Percentiles rank a stretch among this genome's conserved stretches.
phyloP scores from a whole-genome alignment of 371 early-diverging fungal genomes.

The Entomophthora muscae region DNA sequence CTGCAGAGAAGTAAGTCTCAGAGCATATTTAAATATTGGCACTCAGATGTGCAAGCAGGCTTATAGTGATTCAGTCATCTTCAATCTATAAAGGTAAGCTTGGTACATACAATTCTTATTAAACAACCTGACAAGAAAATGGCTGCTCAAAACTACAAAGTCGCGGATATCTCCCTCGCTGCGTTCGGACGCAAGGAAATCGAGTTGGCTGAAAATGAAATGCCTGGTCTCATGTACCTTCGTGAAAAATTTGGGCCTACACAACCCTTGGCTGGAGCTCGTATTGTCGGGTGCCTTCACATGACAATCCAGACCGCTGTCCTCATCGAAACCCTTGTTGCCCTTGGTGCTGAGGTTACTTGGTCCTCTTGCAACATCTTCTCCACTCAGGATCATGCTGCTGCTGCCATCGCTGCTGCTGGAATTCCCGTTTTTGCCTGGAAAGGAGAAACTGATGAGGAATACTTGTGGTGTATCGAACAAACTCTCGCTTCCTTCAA shows the following conservation, averaged over 20 bases:
- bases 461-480: slow-evolving; percentile 98
- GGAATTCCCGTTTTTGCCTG: slow-evolving; percentile 75
- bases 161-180: slow-evolving; percentile 81
- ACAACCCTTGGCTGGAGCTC: slow-evolving; percentile 90
- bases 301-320: slow-evolving; percentile 99
- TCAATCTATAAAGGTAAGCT: no score
- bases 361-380: slow-evolving; percentile 99
- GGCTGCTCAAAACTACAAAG: slow-evolving; percentile 11
- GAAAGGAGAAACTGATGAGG: slow-evolving; percentile 92
- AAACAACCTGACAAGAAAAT: no score
- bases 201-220: slow-evolving; percentile 91
- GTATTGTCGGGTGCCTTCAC: slow-evolving; percentile 96
- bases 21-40: no score
- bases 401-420: slow-evolving; percentile 68
- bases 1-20: no score
- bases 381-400: slow-evolving; percentile 97
- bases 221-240: slow-evolving; percentile 95
- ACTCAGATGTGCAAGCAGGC: no score
- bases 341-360: slow-evolving; percentile 92
- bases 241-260: slow-evolving; percentile 79
- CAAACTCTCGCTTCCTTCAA: slow-evolving; percentile 84
- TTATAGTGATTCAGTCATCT: no score
- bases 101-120: no score
- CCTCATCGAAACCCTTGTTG: slow-evolving; percentile 90
- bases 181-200: slow-evolving; percentile 91